Evolutionary conservation across 75 land plant species (phyloP).

Genomic region (Picea glauca): DNA sequence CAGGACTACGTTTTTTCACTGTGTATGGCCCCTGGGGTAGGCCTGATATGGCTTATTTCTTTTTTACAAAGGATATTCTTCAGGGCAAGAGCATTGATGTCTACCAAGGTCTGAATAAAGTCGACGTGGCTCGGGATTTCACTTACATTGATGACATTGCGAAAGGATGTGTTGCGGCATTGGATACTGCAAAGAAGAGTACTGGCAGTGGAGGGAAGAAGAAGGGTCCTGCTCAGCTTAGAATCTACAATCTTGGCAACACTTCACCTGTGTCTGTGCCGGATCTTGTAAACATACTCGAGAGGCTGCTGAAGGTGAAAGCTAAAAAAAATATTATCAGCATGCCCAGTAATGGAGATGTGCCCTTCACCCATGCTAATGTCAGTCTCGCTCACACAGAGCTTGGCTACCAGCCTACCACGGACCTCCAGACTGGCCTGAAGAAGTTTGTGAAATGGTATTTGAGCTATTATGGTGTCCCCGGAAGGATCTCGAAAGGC

Average conservation of each 20-base stretch:
- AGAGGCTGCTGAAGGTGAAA: constrained; percentile 36
- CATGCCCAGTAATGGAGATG: constrained; percentile 30
- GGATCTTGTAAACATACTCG: constrained; percentile 54
- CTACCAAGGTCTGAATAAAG: constrained; percentile 49
- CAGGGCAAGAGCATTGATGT: constrained; percentile 44
- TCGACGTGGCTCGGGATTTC: constrained; percentile 62
- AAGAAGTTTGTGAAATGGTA: constrained; percentile 44
- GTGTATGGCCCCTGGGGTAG: constrained; percentile 74
- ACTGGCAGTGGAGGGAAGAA: constrained; percentile 69
- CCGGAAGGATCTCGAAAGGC: neutral
- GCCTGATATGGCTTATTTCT: constrained; percentile 72
- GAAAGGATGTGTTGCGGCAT: constrained; percentile 50
- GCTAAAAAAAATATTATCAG: constrained; percentile 32
- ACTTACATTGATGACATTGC: constrained; percentile 67
- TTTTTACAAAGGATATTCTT: constrained; percentile 56
- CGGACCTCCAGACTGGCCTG: constrained; percentile 25
- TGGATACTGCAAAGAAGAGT: constrained; percentile 63
- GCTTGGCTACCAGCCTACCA: constrained; percentile 19
- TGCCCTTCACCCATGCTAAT: constrained; percentile 27
- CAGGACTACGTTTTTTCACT: constrained; percentile 58
- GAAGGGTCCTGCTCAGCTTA: constrained; percentile 48
- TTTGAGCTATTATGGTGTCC: constrained; percentile 15
- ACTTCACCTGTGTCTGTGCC: constrained; percentile 53
- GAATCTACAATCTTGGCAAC: constrained; percentile 36
- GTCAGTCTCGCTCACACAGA: constrained; percentile 18